phyloP scores from a whole-genome alignment of 23 red algal species.

The Gracilaria gracilis region DNA sequence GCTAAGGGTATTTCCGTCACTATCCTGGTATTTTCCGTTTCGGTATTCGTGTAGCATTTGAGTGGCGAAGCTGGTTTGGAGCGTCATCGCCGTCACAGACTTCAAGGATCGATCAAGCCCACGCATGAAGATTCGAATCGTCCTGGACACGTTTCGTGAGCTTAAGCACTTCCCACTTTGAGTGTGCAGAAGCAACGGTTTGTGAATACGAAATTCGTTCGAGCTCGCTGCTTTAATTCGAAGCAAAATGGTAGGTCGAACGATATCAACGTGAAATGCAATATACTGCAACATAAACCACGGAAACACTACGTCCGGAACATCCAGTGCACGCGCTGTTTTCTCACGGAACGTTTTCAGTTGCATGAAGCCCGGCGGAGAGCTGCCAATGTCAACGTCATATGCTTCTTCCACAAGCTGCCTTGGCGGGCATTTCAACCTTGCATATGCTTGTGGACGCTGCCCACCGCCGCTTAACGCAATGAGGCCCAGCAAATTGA shows the following conservation, averaged over 20 bases:
- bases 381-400: too few species aligned
- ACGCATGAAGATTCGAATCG: background rate
- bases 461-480: slow-evolving; percentile 28
- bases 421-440: slow-evolving; percentile 7
- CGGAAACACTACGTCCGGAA: slow-evolving; percentile 23
- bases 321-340: background rate
- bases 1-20: background rate
- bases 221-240: background rate
- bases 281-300: background rate
- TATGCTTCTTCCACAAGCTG: background rate
- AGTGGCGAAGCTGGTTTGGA: slow-evolving; percentile 27
- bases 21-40: background rate
- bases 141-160: background rate
- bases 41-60: slow-evolving; percentile 31
- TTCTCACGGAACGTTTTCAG: slow-evolving; percentile 30
- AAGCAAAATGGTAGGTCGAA: background rate
- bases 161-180: background rate
- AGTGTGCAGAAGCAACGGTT: background rate
- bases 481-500: slow-evolving; percentile 26
- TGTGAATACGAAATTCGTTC: background rate
- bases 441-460: slow-evolving; percentile 30
- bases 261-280: slow-evolving; percentile 4
- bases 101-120: background rate
- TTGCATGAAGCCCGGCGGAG: background rate
- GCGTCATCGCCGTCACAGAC: slow-evolving; percentile 29